Evolutionary conservation across 805 yeast genomes (phyloP), one percentile per base, ranked within the genome.

Genomic region (Spathaspora passalidarum): DNA sequence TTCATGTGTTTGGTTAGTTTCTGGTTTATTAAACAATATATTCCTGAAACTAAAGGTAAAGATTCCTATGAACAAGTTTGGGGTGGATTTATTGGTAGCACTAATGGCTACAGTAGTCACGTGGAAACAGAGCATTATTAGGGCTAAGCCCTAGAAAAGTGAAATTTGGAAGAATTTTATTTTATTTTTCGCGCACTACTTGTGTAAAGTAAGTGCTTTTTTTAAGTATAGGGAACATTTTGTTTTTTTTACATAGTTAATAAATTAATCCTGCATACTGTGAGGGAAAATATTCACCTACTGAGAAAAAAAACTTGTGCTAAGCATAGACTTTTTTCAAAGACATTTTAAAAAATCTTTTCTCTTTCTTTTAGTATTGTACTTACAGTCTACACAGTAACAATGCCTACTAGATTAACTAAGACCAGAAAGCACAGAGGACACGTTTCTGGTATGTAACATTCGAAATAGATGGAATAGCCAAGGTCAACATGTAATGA

Each of bases 351-450:
- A 32, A 41, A 41, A 41, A 13, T 32, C 21, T 36, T 22, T 22
- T 32, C 34, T 41, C 43, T 47, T 25, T 38, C 25, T 20, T 41
- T 37, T 35, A 18, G 29, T 10, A 37, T 41, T 23, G 26, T 23
- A 17, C 39, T 36, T 36, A 19, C n/a, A 22, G 22, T 39, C 42
- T 39, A 39, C 11, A 42, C 40, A 56, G 50, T 48, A 55, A 76
- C 73, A 74, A 91, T 91, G 98, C 98, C 98, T 77, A 88, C 97
- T 84, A 90, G 98, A 88, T 85, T 88, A 74, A 87, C 96, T 72
- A 91, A 94, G 80, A 94, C 98, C 80, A 90, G 99, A 88, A 94
- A 94, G 84, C 97, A 89, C 87, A 90, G 99, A 88, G 99, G 99
- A 81, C 86, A 94, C 96, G 98, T 94, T 79, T 88, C 97, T 75